phyloP scores from a whole-genome alignment of 345 rosid genomes.

The Hypericum perforatum region DNA sequence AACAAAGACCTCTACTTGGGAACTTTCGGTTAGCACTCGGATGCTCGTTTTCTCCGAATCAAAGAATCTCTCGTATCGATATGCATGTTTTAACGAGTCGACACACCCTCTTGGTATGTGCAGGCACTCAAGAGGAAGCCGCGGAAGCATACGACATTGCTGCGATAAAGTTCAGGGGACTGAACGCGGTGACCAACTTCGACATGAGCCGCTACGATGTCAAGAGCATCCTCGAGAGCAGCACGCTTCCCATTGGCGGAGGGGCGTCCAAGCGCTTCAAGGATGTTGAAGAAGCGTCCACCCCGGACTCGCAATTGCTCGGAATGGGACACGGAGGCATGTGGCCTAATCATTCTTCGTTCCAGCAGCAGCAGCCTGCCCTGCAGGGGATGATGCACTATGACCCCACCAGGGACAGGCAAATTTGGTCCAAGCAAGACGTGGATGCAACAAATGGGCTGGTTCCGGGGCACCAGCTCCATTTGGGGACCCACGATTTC shows the following conservation, averaged over 20 bases:
- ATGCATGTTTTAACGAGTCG: no score
- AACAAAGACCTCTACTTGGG: constrained; percentile 26
- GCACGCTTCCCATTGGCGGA: constrained; percentile 19
- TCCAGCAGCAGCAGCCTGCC: constrained; percentile 27
- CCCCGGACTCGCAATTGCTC: no score
- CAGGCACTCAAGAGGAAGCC: constrained; percentile 28
- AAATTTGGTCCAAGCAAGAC: constrained; percentile 66
- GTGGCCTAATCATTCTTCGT: constrained; percentile 43
- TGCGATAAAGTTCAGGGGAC: constrained; percentile 24
- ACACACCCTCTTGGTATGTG: no score
- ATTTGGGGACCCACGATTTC: constrained; percentile 42
- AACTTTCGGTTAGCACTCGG: constrained; percentile 15
- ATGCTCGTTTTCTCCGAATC: background rate
- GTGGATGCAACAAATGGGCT: constrained; percentile 20
- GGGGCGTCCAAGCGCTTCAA: constrained; percentile 21
- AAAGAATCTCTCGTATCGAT: background rate
- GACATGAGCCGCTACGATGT: constrained; percentile 27
- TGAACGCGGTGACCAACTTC: constrained; percentile 23
- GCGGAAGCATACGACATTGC: constrained; percentile 28
- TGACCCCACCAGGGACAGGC: constrained; percentile 28
- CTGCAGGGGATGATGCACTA: constrained; percentile 17
- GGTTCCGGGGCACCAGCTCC: constrained; percentile 17
- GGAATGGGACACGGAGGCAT: background rate
- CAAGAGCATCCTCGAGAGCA: constrained; percentile 21
- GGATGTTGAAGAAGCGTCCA: background rate